phyloP scores from a whole-genome alignment of 2,329 filamentous ascomycete genomes.

The Talaromyces rugulosus region DNA sequence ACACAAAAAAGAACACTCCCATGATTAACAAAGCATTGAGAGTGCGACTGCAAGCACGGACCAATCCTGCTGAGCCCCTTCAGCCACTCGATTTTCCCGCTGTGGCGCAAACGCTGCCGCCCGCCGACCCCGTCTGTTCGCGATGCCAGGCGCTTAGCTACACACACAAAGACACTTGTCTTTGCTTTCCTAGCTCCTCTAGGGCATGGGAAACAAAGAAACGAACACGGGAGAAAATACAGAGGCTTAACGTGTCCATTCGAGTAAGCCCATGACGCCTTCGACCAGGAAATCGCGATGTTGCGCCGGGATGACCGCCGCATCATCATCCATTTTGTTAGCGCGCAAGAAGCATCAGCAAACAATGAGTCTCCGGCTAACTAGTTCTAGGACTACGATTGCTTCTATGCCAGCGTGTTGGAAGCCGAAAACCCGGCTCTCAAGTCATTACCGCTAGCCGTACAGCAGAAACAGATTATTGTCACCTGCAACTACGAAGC shows the following conservation, averaged over 20 bases:
- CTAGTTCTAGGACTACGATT: conserved; percentile 50
- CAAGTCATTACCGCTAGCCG: conserved; percentile 69
- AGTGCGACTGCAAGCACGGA: neutral
- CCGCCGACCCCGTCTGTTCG: neutral
- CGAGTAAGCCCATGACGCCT: neutral
- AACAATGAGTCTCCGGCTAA: neutral
- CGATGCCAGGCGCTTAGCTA: neutral
- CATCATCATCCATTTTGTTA: conserved; percentile 77
- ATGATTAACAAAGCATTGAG: no score
- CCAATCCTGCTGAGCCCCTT: neutral
- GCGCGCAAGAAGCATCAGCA: conserved; percentile 18
- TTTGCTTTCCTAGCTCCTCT: neutral
- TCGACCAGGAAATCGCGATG: conserved; percentile 7
- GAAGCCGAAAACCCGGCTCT: conserved; percentile 74
- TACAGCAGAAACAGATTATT: conserved; percentile 89
- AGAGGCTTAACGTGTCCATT: neutral
- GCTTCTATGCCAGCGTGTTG: conserved; percentile 90
- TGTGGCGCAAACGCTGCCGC: neutral
- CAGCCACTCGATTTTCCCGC: neutral
- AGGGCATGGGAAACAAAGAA: neutral
- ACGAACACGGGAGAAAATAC: neutral
- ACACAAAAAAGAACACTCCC: neutral
- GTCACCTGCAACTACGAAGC: conserved; percentile 95
- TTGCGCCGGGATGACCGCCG: conserved; percentile 55
- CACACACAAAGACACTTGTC: neutral